These are phyloP conservation scores for Pochonia chlamydosporia DNA, from an alignment of 2,329 filamentous ascomycete species.

Conservation along the genomic window DNA sequence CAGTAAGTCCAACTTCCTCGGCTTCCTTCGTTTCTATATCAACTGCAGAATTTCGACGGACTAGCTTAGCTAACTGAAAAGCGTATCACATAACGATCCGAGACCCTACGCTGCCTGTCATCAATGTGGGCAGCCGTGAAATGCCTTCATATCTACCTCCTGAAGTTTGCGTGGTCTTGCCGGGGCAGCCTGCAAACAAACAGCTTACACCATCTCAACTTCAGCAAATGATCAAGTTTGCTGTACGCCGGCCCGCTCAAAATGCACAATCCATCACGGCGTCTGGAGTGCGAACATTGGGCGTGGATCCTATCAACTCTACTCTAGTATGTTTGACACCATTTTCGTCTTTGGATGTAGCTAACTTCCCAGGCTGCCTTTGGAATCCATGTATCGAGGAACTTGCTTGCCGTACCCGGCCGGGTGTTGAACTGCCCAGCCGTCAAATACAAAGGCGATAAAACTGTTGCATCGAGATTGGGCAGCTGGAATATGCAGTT, in stretches of 20 bases:
- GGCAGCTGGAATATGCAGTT: slow-evolving; percentile 62
- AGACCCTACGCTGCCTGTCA: slow-evolving; percentile 38
- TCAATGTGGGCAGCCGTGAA: slow-evolving; percentile 52
- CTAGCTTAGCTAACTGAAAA: too few relatives aligned
- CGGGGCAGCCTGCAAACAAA: slow-evolving; percentile 47
- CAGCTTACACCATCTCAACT: slow-evolving; percentile 50
- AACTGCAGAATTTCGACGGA: too few relatives aligned
- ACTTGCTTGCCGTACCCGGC: slow-evolving; percentile 57
- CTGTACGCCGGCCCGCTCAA: slow-evolving; percentile 46
- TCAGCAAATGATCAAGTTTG: slow-evolving; percentile 53
- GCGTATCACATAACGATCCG: too few relatives aligned
- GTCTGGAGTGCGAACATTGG: slow-evolving; percentile 42
- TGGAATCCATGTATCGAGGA: slow-evolving; percentile 41
- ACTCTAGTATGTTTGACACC: slow-evolving; percentile 25
- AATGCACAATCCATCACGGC: slow-evolving; percentile 52
- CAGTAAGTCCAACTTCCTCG: too few relatives aligned
- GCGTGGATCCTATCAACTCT: slow-evolving; percentile 33
- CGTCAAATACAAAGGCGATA: slow-evolving; percentile 41
- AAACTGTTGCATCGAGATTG: slow-evolving; percentile 13
- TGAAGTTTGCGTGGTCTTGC: slow-evolving; percentile 49
- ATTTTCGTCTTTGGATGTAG: slow-evolving; percentile 3
- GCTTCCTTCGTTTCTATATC: too few relatives aligned
- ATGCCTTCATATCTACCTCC: slow-evolving; percentile 53
- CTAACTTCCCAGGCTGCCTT: slow-evolving; percentile 33
- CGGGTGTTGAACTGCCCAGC: slow-evolving; percentile 50